These are phyloP conservation scores for Phaeolepiota aurea DNA, from an alignment of 768 basidiomycete genomes.

Conservation along the genomic window DNA sequence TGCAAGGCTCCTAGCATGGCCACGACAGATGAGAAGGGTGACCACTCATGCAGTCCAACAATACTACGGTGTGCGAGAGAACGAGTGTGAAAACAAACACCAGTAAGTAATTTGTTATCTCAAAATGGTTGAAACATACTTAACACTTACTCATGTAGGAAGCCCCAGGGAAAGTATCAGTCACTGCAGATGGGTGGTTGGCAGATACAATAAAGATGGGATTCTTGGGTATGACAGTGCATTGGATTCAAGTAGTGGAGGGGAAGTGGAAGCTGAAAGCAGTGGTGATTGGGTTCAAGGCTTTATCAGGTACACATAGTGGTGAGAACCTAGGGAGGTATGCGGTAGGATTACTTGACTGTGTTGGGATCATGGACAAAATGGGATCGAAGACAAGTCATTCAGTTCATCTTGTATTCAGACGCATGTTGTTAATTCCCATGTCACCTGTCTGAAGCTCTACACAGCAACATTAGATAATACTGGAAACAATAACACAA, in stretches of 20 bases:
- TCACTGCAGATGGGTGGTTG: conserved; percentile 12
- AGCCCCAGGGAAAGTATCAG: conserved; percentile 13
- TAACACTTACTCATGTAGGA: conserved; percentile 1
- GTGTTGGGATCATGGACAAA: conserved; percentile 6
- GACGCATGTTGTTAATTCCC: background rate
- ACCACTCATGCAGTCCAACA: background rate
- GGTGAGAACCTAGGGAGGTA: conserved; percentile 7
- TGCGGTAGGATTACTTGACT: conserved; percentile 6
- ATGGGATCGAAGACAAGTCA: conserved; percentile 3
- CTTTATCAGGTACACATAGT: conserved; percentile 5
- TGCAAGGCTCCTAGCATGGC: no score
- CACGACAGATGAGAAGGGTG: no score
- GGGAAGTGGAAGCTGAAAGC: conserved; percentile 5
- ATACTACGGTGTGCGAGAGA: conserved; percentile 7
- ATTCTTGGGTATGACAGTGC: conserved; percentile 10
- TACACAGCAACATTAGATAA: conserved; percentile 9
- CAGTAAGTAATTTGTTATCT: background rate
- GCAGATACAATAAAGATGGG: conserved; percentile 9
- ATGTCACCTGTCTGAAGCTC: background rate
- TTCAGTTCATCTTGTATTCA: no score
- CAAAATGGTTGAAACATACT: background rate
- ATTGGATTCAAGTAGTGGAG: conserved; percentile 10
- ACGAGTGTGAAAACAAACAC: no score
- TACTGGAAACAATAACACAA: conserved; percentile 13
- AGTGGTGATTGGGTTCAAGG: conserved; percentile 4